Percentiles rank a stretch among this genome's conserved stretches.
Conservation (phyloP, 495 filamentous ascomycete genomes). For the Cercophora scortea region DNA sequence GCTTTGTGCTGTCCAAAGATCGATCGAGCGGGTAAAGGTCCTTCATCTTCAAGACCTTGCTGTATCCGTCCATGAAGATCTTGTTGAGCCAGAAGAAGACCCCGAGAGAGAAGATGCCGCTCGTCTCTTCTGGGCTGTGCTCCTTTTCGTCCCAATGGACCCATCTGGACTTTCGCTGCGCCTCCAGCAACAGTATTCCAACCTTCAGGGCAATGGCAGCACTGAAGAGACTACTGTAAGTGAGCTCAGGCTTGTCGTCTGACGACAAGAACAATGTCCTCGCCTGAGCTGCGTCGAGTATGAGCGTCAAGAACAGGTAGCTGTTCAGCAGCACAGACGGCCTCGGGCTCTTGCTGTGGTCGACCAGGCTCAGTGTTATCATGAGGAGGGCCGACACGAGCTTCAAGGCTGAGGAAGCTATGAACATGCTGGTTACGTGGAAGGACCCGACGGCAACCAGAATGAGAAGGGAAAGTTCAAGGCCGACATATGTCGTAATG, state of each 20-base stretch:
- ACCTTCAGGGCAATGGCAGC: constrained; percentile 38
- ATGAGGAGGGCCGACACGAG: constrained; percentile 23
- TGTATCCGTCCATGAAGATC: constrained; percentile 14
- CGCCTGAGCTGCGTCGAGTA: no score
- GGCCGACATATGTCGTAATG: constrained; percentile 20
- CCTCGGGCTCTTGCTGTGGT: constrained; percentile 39
- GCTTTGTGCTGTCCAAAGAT: no score
- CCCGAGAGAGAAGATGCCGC: constrained; percentile 26
- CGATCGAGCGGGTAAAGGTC: constrained; percentile 16
- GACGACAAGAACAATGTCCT: no score
- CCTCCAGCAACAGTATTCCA: constrained; percentile 46
- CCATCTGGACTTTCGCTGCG: constrained; percentile 43
- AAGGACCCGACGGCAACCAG: constrained; percentile 5
- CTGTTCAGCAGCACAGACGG: no score
- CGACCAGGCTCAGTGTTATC: constrained; percentile 38
- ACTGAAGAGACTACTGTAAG: constrained; percentile 32
- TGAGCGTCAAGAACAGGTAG: no score
- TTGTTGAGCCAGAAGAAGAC: constrained; percentile 18
- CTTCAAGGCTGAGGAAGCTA: constrained; percentile 15
- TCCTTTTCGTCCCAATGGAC: constrained; percentile 14
- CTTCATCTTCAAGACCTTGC: constrained; percentile 8
- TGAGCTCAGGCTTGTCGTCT: no score
- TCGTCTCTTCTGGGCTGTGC: constrained; percentile 51
- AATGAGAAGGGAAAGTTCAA: constrained; percentile 27
- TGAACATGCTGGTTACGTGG: constrained; percentile 17